phyloP scores from a whole-genome alignment of 257 asterid genomes.

The Agastache rugosa region DNA sequence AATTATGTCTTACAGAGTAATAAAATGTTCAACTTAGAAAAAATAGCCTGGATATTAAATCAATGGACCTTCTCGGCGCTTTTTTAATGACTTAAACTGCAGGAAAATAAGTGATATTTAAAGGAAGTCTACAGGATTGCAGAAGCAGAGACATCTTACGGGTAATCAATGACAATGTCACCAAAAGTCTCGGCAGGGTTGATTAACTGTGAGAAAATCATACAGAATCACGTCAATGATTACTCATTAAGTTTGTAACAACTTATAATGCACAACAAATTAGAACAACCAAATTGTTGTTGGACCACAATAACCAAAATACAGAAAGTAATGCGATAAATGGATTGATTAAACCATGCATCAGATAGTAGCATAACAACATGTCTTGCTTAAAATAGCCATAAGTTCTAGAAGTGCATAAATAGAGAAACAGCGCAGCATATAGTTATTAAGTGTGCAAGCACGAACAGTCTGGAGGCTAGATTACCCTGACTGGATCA shows the following conservation, averaged over 20 bases:
- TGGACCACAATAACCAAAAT: constrained; percentile 16
- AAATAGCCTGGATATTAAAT: constrained; percentile 21
- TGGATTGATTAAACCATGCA: constrained; percentile 25
- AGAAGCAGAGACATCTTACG: constrained; percentile 70
- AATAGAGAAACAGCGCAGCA: constrained; percentile 8
- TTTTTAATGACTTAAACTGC: constrained; percentile 20
- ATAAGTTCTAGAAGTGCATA: constrained; percentile 8
- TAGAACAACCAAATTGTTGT: constrained; percentile 2
- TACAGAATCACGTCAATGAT: constrained; percentile 33
- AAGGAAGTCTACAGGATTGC: constrained; percentile 23
- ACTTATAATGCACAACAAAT: constrained; percentile 3
- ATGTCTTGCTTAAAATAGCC: constrained; percentile 24
- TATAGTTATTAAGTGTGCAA: constrained; percentile 11
- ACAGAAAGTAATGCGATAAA: not conserved
- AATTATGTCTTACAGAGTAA: constrained; percentile 11
- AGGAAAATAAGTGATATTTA: constrained; percentile 12
- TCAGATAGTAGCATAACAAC: constrained; percentile 29
- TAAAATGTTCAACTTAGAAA: constrained; percentile 28
- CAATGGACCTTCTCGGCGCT: constrained; percentile 23
- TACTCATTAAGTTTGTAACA: constrained; percentile 25
- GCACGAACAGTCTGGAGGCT: constrained; percentile 9
- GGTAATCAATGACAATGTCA: constrained; percentile 96
- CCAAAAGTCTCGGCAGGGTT: constrained; percentile 99
- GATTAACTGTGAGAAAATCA: constrained; percentile 66
- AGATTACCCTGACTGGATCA: constrained; percentile 20